Conservation (phyloP, 768 basidiomycete genomes). For the Candolleomyces aberdarensis region DNA sequence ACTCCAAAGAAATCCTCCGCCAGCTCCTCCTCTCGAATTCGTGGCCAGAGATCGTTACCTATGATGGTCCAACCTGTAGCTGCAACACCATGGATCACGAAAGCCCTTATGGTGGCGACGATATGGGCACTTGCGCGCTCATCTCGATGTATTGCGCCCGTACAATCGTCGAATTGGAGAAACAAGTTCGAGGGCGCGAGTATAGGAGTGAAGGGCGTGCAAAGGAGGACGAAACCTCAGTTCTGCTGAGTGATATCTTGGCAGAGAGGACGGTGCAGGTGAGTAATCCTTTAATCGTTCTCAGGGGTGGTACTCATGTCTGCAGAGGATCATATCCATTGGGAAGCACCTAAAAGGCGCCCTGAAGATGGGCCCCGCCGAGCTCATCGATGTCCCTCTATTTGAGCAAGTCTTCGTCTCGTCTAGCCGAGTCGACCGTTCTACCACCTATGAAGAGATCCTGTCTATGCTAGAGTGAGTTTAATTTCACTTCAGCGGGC, state of each 20-base stretch:
- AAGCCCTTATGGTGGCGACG: background rate
- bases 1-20: slow-evolving; percentile 11
- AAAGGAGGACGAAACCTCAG: slow-evolving; percentile 8
- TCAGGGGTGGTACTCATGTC: too few species aligned
- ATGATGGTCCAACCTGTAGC: slow-evolving; percentile 5
- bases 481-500: background rate
- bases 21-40: slow-evolving; percentile 7
- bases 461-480: slow-evolving; percentile 7
- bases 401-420: slow-evolving; percentile 10
- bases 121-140: slow-evolving; percentile 4
- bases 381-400: slow-evolving; percentile 8
- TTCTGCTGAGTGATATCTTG: slow-evolving; percentile 5
- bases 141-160: slow-evolving; percentile 12
- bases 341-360: slow-evolving; percentile 10
- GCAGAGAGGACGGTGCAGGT: slow-evolving; percentile 12
- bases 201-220: slow-evolving; percentile 8
- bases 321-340: slow-evolving; percentile 8
- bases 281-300: background rate
- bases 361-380: slow-evolving; percentile 4
- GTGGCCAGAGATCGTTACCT: slow-evolving; percentile 11
- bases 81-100: slow-evolving; percentile 2
- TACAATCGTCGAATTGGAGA: slow-evolving; percentile 9
- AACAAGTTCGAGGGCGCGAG: slow-evolving; percentile 10
- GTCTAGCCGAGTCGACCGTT: background rate
- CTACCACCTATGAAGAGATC: slow-evolving; percentile 5